A percentile compares a stretch with the other conserved stretches of the same genome.
Evolutionary conservation across 352 stramenopile species (phyloP).

Genomic region (Thraustochytrium striatum): DNA sequence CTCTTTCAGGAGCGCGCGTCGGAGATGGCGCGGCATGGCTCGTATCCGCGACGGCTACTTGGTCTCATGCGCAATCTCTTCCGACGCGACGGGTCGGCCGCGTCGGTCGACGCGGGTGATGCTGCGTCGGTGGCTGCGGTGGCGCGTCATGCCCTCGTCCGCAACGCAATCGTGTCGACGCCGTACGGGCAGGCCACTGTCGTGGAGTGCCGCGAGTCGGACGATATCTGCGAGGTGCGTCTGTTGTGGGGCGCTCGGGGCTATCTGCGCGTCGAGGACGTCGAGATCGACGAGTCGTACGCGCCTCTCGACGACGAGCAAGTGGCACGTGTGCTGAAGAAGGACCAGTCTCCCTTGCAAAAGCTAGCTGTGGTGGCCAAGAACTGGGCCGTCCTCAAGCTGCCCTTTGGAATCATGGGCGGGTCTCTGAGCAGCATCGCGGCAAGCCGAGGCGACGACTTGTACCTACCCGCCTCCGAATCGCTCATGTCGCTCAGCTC

Average conservation of each 20-base stretch:
- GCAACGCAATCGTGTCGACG: background rate
- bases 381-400: conserved; percentile 39
- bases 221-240: background rate
- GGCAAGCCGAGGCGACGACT: background rate
- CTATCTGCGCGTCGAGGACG: background rate
- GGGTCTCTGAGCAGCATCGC: background rate
- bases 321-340: background rate
- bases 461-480: conserved; percentile 5
- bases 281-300: background rate
- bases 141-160: background rate
- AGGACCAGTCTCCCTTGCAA: conserved; percentile 33
- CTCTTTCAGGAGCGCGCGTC: conserved; percentile 22
- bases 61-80: conserved; percentile 35
- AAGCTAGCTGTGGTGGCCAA: conserved; percentile 14
- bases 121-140: no score
- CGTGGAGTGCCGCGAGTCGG: background rate
- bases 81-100: background rate
- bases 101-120: background rate
- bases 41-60: conserved; percentile 7
- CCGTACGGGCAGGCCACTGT: conserved; percentile 5
- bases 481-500: conserved; percentile 19
- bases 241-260: conserved; percentile 2
- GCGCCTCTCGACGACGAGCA: background rate
- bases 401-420: conserved; percentile 14
- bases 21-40: background rate